phyloP scores from a whole-genome alignment of 352 stramenopile genomes.

The Phytophthora pini region DNA sequence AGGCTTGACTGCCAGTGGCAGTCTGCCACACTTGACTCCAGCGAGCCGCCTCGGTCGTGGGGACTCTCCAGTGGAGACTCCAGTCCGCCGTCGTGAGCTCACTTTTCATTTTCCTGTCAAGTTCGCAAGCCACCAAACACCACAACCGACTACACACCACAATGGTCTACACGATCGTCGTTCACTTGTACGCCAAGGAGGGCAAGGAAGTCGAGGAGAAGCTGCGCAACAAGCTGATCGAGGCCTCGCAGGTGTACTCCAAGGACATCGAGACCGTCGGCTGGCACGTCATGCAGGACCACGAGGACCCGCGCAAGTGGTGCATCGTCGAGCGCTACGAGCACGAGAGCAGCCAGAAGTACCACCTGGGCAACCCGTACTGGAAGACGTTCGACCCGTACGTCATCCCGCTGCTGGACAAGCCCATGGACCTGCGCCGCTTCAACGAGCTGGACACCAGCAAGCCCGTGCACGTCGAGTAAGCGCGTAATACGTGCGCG shows the following conservation, averaged over 20 bases:
- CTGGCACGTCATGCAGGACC: constrained; percentile 46
- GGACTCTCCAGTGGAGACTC: too few relatives aligned
- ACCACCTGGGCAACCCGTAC: constrained; percentile 41
- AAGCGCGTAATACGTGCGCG: background rate
- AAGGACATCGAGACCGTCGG: constrained; percentile 39
- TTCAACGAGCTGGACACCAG: constrained; percentile 49
- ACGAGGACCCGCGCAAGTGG: constrained; percentile 42
- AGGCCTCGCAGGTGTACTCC: constrained; percentile 43
- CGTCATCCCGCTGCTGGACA: constrained; percentile 36
- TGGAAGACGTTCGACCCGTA: constrained; percentile 40
- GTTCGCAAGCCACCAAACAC: constrained; percentile 11
- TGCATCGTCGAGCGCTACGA: constrained; percentile 47
- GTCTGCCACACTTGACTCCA: too few relatives aligned
- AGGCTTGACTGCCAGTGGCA: too few relatives aligned
- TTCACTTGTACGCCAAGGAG: constrained; percentile 45
- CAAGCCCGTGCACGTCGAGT: constrained; percentile 31
- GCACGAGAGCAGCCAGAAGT: constrained; percentile 40
- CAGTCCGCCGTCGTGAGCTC: constrained; percentile 8
- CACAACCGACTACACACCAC: background rate
- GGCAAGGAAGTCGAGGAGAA: constrained; percentile 48
- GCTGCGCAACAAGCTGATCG: constrained; percentile 44
- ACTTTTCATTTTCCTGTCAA: constrained; percentile 38
- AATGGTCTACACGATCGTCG: constrained; percentile 47
- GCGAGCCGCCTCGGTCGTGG: too few relatives aligned
- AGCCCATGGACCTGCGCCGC: constrained; percentile 35